These are phyloP conservation scores for Cystofilobasidium macerans DNA, from an alignment of 768 basidiomycete genomes.

Conservation along the genomic window DNA sequence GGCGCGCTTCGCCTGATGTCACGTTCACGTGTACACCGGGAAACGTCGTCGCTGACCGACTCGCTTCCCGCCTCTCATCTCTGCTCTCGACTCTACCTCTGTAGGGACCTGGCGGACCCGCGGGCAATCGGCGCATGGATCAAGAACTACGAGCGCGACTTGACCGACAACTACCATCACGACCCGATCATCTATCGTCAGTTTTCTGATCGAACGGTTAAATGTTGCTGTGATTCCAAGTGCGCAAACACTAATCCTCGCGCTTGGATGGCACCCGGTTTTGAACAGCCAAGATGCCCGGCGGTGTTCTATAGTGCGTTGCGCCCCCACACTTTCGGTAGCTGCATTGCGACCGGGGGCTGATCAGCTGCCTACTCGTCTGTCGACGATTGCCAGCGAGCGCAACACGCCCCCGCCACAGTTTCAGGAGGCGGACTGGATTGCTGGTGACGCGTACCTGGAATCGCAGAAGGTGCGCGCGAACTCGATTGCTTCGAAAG, in stretches of 20 bases:
- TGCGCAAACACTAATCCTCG: background rate
- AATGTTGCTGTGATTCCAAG: no score
- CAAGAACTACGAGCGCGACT: constrained; percentile 4
- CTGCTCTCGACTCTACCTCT: no score
- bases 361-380: background rate
- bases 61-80: no score
- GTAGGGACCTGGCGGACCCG: background rate
- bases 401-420: background rate
- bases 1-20: no score
- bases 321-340: background rate
- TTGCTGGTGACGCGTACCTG: background rate
- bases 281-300: background rate
- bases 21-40: no score
- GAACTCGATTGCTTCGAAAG: background rate
- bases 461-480: background rate
- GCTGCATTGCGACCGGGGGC: background rate
- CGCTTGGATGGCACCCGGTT: background rate
- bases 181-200: constrained; percentile 2
- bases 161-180: background rate
- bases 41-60: no score
- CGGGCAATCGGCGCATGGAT: constrained; percentile 1
- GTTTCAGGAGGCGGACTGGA: background rate
- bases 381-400: background rate
- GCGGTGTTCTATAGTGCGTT: constrained; percentile 1
- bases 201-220: no score